Percentiles rank a stretch among this genome's conserved stretches.
These are phyloP conservation scores for Taiwanofungus camphoratus DNA, from an alignment of 1,284 basidiomycete species.

Conservation along the genomic window DNA sequence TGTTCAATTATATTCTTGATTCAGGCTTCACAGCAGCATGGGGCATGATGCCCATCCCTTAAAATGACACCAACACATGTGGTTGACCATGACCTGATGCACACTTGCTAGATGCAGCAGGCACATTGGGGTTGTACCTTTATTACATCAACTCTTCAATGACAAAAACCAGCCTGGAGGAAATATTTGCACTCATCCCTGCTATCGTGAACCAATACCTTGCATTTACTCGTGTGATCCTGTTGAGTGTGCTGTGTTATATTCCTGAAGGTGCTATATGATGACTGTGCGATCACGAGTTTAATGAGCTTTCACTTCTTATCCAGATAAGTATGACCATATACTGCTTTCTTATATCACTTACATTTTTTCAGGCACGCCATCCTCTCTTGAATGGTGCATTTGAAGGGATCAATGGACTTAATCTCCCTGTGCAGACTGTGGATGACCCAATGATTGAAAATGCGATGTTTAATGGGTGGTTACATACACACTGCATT, in stretches of 20 bases:
- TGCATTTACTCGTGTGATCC: constrained; percentile 27
- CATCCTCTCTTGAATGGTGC: constrained; percentile 36
- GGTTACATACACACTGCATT: constrained; percentile 36
- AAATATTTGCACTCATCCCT: constrained; percentile 33
- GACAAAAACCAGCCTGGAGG: constrained; percentile 30
- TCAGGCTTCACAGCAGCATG: constrained; percentile 32
- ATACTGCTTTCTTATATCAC: not conserved
- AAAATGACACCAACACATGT: constrained; percentile 23
- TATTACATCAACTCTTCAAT: constrained; percentile 41
- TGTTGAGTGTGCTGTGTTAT: constrained; percentile 26
- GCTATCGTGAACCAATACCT: constrained; percentile 30
- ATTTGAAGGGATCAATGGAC: constrained; percentile 31
- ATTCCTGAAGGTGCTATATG: constrained; percentile 31
- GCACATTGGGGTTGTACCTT: constrained; percentile 39
- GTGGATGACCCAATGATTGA: constrained; percentile 33
- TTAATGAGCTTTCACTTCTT: not conserved
- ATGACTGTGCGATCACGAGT: constrained; percentile 29
- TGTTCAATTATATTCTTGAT: constrained; percentile 32
- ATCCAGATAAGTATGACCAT: constrained; percentile 2
- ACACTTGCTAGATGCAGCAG: constrained; percentile 39
- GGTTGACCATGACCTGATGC: constrained; percentile 26
- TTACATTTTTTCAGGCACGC: constrained; percentile 8
- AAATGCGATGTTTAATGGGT: constrained; percentile 46
- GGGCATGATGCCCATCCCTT: constrained; percentile 31
- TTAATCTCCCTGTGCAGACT: constrained; percentile 23